Evolutionary conservation across 805 yeast genomes (phyloP), one percentile per base, ranked within the genome.

Genomic region (Candida railenensis): DNA sequence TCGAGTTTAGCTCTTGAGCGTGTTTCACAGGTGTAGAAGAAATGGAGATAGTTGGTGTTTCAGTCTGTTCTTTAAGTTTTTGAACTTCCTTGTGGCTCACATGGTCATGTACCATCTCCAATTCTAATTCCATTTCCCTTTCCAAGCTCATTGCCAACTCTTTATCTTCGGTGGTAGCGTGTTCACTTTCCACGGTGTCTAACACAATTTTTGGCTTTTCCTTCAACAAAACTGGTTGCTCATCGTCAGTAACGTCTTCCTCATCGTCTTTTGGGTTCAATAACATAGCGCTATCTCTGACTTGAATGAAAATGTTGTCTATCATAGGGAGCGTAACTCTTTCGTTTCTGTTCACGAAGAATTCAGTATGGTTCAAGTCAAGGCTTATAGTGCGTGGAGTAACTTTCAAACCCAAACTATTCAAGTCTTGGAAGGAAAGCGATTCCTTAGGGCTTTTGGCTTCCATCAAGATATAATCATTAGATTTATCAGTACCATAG

Each of bases 281-380:
- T 41, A 81, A 57, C 1, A 79, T 66, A n/a, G 69, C 54, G 45
- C 83, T 81, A n/a, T 87, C 86, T 53, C 88, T 82, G 44, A 92
- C 76, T 57, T 89, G 92, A 44, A 91, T 56, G 18, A 82, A 65
- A 4, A 87, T 71, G 37, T 85, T 85, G 40, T 77, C 71, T 36
- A 81, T 73, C 45, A 77, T 74, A 4, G 94, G 94, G 58, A 90
- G 67, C 2, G 73, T 67, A 18, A 88, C 74, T 2, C 80, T 69
- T 65, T 91, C 96, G 46, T 76, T 79, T 48, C 80, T 76, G 48
- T 77, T 67, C 41, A 91, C 76, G 39, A 74, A 69, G 51, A 84
- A 76, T 53, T 82, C 81, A 14, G 83, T 78, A 53, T 71, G 69
- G 32, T 67, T 57, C 3, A 62, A 50, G 41, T 71, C 76, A 50